Evolutionary conservation across 805 yeast genomes (phyloP).

Genomic region (Saccharomyces mikatae): DNA sequence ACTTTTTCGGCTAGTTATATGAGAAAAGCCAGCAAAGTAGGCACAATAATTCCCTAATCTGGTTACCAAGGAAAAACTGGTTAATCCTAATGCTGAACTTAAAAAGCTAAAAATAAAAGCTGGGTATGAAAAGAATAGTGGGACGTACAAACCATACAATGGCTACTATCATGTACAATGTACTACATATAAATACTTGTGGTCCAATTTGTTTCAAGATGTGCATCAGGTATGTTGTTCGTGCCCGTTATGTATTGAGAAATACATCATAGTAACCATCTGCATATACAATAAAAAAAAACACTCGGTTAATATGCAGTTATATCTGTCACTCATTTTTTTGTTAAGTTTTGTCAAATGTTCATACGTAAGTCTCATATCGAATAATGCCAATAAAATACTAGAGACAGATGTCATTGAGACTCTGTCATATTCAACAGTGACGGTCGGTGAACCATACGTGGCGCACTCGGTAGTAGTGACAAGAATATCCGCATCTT

Average conservation of each 20-base stretch:
- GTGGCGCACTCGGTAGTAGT: background rate
- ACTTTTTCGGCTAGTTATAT: background rate
- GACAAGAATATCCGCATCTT: conserved; percentile 4
- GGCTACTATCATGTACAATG: background rate
- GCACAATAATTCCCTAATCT: background rate
- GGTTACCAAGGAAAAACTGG: background rate
- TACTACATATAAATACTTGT: background rate
- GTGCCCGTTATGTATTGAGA: background rate
- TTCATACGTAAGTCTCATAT: background rate
- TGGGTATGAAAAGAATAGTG: background rate
- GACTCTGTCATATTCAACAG: background rate
- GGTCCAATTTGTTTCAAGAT: background rate
- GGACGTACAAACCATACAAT: background rate
- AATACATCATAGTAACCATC: background rate
- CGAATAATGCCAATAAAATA: conserved; percentile 1
- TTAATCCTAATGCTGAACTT: background rate
- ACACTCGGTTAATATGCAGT: background rate
- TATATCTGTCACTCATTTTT: background rate
- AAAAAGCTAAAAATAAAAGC: background rate
- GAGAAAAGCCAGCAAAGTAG: background rate
- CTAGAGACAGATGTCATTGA: conserved; percentile 5
- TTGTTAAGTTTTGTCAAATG: background rate
- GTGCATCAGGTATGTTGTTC: background rate
- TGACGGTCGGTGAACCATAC: conserved; percentile 7
- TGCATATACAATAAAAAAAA: background rate